Evolutionary conservation across 164 flowering plant species (phyloP).

Genomic region (Protea cynaroides): DNA sequence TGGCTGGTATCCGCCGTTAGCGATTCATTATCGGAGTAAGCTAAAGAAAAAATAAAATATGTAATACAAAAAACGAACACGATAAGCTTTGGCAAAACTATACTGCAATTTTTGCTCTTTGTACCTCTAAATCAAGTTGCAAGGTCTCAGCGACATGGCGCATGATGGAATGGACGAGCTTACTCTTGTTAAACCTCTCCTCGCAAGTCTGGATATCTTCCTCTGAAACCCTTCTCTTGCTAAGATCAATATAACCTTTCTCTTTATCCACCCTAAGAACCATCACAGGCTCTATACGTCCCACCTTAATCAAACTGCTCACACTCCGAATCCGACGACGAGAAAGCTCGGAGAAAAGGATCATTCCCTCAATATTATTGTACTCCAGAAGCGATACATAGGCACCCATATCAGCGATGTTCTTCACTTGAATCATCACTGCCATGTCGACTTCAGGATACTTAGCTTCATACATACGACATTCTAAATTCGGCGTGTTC

Average conservation of each 20-base stretch:
- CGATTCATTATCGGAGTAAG: no score
- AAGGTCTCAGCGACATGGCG: constrained; percentile 93
- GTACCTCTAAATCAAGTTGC: constrained; percentile 76
- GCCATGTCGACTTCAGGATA: constrained; percentile 93
- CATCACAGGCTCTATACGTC: constrained; percentile 92
- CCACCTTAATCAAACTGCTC: constrained; percentile 81
- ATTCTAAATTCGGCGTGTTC: constrained; percentile 66
- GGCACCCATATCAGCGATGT: constrained; percentile 91
- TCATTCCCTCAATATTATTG: constrained; percentile 97
- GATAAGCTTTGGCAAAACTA: no score
- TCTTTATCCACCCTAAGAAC: constrained; percentile 88
- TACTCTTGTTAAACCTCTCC: constrained; percentile 93
- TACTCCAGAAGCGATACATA: constrained; percentile 89
- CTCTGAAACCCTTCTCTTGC: constrained; percentile 82
- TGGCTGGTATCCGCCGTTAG: no score
- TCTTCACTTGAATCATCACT: constrained; percentile 94
- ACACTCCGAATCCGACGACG: constrained; percentile 90
- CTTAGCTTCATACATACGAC: constrained; percentile 87
- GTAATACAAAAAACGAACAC: no score
- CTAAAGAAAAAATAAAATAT: no score
- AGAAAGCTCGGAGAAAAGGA: constrained; percentile 88
- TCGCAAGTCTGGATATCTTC: constrained; percentile 83
- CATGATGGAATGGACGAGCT: constrained; percentile 94
- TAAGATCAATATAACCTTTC: constrained; percentile 85
- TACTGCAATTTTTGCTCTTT: not conserved